Evolutionary conservation across 1,284 basidiomycete species (phyloP).

Genomic region (Ceratobasidium sp.): DNA sequence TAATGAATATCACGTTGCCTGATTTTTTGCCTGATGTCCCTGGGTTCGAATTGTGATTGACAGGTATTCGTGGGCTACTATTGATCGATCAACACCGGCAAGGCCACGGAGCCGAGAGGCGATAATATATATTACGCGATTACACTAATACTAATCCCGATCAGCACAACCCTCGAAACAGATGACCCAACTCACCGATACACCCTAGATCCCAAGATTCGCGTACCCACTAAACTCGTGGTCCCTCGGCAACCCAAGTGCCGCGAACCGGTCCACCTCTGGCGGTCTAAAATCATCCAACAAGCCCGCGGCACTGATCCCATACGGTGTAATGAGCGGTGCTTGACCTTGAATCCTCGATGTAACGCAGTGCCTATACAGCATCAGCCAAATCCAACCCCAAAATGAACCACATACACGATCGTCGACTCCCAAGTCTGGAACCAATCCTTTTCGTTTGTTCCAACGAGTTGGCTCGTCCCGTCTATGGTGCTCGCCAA

Average conservation of each 20-base stretch:
- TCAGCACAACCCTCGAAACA: too few species aligned
- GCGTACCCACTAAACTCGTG: neutral
- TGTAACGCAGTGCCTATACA: conserved; percentile 20
- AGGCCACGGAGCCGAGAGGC: too few species aligned
- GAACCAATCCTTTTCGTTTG: conserved; percentile 77
- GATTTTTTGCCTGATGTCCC: too few species aligned
- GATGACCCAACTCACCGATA: too few species aligned
- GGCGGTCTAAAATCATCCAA: neutral
- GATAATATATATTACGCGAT: too few species aligned
- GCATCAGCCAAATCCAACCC: neutral
- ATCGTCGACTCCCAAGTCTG: conserved; percentile 75
- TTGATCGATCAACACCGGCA: too few species aligned
- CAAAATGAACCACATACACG: conserved; percentile 54
- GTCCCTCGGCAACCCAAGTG: neutral
- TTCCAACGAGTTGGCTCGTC: conserved; percentile 57
- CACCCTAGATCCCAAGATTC: neutral
- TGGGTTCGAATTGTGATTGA: too few species aligned
- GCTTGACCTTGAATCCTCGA: conserved; percentile 2
- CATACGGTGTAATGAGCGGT: conserved; percentile 22
- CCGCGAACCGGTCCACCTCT: neutral
- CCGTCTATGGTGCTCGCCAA: conserved; percentile 45
- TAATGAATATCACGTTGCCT: too few species aligned
- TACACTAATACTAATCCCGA: too few species aligned
- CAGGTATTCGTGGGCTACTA: too few species aligned
- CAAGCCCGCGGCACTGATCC: neutral